Evolutionary conservation across 176 grass and related monocot genomes (phyloP), one percentile per base, ranked within the genome.

Genomic region (Oryza glumipatula): DNA sequence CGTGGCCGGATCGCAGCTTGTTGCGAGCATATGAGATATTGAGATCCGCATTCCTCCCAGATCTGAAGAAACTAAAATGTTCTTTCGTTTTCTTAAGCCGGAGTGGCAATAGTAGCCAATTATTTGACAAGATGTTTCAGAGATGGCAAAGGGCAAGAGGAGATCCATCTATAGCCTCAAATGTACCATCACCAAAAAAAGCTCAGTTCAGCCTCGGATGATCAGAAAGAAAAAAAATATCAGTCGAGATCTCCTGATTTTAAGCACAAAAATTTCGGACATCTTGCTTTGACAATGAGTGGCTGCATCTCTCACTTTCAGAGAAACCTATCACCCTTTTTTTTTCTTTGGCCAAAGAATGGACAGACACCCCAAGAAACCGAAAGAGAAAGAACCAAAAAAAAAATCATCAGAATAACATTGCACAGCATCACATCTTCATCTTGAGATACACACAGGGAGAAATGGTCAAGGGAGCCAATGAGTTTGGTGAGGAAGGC

Each of bases 61-160:
- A 86, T 83, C 74, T 65, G 60, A 44, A 74, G 47, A 24, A 22
- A 22, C 58, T 63, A 63, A 51, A 51, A 64, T 78, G 76, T 84
- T 22, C 19, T 23, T 54, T 77, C 13, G 1, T 41, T 36, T 43
- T 49, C 72, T 65, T 73, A 26, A 26, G 74, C 35, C 32, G 39
- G 49, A 24, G 75, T 23, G 52, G 80, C 73, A 83, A 87, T 61
- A 76, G 80, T 68, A 7, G 16, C 48, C 80, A 83, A 76, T 90
- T 83, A 83, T 90, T 83, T 83, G 84, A 90, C 76, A 51, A 80
- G 84, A 87, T 83, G 84, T 67, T 4, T 67, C 54, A 58, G 22
- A 48, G 87, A 84, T 84, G 22, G 52, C 73, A 81, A 81, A 82
- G 26, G 80, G 83, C 67, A 54, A 47, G 67, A 49, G 10, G 68